A percentile compares a stretch with the other conserved stretches of the same genome.
Evolutionary conservation across 2,329 filamentous ascomycete species (phyloP).

Genomic region (Claviceps fusiformis): DNA sequence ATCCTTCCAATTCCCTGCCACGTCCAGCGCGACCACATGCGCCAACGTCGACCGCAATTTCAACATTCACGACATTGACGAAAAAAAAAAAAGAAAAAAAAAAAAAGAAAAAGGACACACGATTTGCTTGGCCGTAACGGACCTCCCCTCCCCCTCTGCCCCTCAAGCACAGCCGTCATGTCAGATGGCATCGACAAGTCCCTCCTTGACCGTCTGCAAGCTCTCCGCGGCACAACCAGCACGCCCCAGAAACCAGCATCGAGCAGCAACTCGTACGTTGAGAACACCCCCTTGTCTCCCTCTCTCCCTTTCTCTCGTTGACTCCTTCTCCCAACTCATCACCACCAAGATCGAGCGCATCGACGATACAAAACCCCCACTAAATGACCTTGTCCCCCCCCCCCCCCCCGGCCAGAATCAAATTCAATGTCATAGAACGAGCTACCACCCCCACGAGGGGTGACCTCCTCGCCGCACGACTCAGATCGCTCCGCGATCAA

Average conservation of each 20-base stretch:
- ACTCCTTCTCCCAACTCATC: background rate
- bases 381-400: too few species aligned
- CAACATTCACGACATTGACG: too few species aligned
- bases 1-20: too few species aligned
- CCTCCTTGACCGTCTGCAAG: conserved; percentile 40
- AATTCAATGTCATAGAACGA: conserved; percentile 26
- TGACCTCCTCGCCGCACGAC: conserved; percentile 36
- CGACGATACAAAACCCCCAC: too few species aligned
- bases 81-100: too few species aligned
- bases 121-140: too few species aligned
- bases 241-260: conserved; percentile 13
- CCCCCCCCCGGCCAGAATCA: conserved; percentile 14
- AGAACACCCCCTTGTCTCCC: background rate
- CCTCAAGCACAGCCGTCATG: conserved; percentile 12
- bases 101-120: too few species aligned
- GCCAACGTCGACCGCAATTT: too few species aligned
- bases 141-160: too few species aligned
- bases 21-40: too few species aligned
- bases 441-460: conserved; percentile 31
- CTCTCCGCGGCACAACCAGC: conserved; percentile 26
- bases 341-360: too few species aligned
- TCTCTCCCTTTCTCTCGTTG: background rate
- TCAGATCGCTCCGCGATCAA: conserved; percentile 35
- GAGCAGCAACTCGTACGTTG: background rate
- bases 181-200: conserved; percentile 28